phyloP scores from a whole-genome alignment of 2,329 filamentous ascomycete species.

The Hypoxylon sp. region DNA sequence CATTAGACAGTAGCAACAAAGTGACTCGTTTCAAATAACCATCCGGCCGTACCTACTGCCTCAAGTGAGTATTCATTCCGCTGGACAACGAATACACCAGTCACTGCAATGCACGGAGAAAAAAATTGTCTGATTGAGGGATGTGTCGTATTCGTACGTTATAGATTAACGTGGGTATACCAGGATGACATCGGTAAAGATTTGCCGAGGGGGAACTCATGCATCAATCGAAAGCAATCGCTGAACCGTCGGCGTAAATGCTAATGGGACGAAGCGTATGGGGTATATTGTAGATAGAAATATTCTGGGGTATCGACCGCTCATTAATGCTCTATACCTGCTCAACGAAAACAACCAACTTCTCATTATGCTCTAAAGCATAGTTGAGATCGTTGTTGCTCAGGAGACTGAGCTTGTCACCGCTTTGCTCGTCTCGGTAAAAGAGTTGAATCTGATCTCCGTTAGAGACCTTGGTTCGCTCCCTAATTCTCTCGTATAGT shows the following conservation, averaged over 20 bases:
- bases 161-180: conserved; percentile 12
- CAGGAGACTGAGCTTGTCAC: conserved; percentile 80
- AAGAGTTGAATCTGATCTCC: conserved; percentile 82
- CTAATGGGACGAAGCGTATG: conserved; percentile 42
- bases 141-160: conserved; percentile 23
- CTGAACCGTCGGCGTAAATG: conserved; percentile 46
- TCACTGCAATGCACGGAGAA: conserved; percentile 21
- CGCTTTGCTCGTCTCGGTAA: conserved; percentile 87
- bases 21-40: conserved; percentile 22
- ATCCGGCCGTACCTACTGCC: conserved; percentile 25
- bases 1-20: conserved; percentile 26
- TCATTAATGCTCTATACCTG: conserved; percentile 57
- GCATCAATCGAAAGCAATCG: conserved; percentile 28
- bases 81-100: conserved; percentile 28
- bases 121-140: conserved; percentile 29
- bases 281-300: conserved; percentile 52
- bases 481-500: conserved; percentile 85
- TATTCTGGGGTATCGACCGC: conserved; percentile 35
- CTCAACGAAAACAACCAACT: conserved; percentile 83
- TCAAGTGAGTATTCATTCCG: conserved; percentile 27
- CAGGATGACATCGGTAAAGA: conserved; percentile 10
- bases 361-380: conserved; percentile 87
- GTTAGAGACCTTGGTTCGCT: conserved; percentile 81
- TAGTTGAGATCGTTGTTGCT: conserved; percentile 85
- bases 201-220: conserved; percentile 16